Conservation (phyloP, 768 basidiomycete genomes). For the Gelatoporia subvermispora region DNA sequence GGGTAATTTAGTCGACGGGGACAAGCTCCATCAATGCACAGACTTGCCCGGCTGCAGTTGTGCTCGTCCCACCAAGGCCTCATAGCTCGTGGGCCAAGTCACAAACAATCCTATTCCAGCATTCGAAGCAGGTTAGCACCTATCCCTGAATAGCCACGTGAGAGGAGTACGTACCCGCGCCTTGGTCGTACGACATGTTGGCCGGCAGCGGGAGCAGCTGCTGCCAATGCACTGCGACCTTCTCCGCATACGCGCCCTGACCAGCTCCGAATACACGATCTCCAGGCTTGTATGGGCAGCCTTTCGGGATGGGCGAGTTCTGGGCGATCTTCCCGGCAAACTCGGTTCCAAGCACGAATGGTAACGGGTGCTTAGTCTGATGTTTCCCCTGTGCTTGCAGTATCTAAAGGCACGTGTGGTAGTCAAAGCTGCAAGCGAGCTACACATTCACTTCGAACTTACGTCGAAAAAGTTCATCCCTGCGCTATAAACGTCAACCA, state of each 20-base stretch:
- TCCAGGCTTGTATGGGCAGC: constrained; percentile 74
- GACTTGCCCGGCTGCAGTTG: constrained; percentile 65
- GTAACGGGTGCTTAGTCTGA: constrained; percentile 77
- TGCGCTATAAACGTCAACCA: constrained; percentile 50
- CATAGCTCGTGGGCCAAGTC: constrained; percentile 94
- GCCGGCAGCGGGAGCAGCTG: constrained; percentile 65
- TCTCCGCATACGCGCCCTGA: constrained; percentile 80
- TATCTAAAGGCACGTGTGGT: constrained; percentile 40
- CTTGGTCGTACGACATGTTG: constrained; percentile 76
- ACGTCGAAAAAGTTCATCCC: constrained; percentile 48
- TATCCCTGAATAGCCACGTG: neutral
- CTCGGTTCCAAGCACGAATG: constrained; percentile 82
- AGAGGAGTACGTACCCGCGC: constrained; percentile 51
- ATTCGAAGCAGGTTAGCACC: neutral
- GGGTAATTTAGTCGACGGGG: neutral
- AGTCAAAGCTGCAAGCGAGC: neutral
- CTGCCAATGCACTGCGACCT: constrained; percentile 50
- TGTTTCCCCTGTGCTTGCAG: constrained; percentile 89
- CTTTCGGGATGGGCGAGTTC: constrained; percentile 71
- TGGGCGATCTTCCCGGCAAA: constrained; percentile 74
- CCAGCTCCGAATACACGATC: constrained; percentile 84
- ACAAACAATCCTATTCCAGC: constrained; percentile 57
- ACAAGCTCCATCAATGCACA: neutral
- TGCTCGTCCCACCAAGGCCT: constrained; percentile 83
- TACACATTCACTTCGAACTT: constrained; percentile 2